Conservation (phyloP, 176 grass and related monocot species). For the Themeda triandra region DNA sequence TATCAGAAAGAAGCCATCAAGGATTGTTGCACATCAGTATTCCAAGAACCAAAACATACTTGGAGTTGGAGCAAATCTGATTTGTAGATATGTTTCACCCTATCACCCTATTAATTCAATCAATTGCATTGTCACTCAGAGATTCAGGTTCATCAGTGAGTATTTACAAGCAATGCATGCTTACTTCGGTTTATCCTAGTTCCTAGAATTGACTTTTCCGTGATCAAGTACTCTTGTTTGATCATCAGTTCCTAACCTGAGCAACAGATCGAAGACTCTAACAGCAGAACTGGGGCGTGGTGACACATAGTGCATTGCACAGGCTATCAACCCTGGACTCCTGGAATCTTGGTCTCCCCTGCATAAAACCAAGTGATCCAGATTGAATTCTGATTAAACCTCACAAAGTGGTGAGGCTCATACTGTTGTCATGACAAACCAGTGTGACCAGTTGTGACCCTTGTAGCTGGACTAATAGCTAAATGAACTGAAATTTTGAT, state of each 20-base stretch:
- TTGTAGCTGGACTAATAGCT: slow-evolving; percentile 29
- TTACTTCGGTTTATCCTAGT: slow-evolving; percentile 33
- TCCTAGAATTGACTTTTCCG: slow-evolving; percentile 17
- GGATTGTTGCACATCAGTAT: not conserved
- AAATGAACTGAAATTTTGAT: slow-evolving; percentile 83
- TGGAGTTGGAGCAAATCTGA: slow-evolving; percentile 33
- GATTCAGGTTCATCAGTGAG: slow-evolving; percentile 17
- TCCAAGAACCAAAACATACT: slow-evolving; percentile 38
- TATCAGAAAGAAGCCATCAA: not conserved
- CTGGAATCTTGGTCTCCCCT: not conserved
- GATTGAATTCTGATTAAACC: slow-evolving; percentile 21
- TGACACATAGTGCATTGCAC: slow-evolving; percentile 24
- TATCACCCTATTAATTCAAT: slow-evolving; percentile 39
- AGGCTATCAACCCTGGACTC: not conserved
- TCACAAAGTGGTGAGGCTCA: slow-evolving; percentile 12
- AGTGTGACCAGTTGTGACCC: slow-evolving; percentile 24
- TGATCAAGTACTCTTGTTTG: slow-evolving; percentile 29
- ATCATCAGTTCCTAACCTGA: slow-evolving; percentile 33
- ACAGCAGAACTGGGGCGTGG: slow-evolving; percentile 10
- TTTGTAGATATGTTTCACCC: slow-evolving; percentile 29
- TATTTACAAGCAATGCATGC: slow-evolving; percentile 40
- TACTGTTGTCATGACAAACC: slow-evolving; percentile 37
- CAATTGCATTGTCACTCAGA: slow-evolving; percentile 19
- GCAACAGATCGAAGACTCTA: slow-evolving; percentile 33
- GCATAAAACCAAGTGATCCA: slow-evolving; percentile 20